Base-by-base conservation (phyloP, 768 basidiomycete genomes). In the Rhodotorula taiwanensis region DNA sequence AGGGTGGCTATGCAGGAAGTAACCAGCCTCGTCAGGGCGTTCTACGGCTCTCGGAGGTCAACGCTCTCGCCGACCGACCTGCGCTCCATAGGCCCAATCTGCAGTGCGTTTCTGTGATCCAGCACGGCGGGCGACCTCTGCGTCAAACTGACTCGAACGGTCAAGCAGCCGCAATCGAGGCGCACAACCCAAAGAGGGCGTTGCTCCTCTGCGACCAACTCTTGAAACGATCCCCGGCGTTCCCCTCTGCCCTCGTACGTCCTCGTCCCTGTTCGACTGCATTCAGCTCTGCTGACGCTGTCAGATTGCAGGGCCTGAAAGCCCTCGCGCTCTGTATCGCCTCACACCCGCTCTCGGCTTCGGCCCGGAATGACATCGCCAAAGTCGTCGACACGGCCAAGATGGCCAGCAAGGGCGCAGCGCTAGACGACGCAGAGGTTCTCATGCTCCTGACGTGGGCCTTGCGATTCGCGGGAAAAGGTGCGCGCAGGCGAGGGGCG, bases 261-360 rank as follows among this genome's bases (percentile, higher is more conserved):
- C 0, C 47, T 11, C 16, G 11, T 5, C 28, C 28, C 16, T 25
- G 5, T 9, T 11, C 13, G 5, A 5, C 18, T 2, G 52, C 21
- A 28, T 3, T 4, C 1, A 14, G 21, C 18, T 11, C 10, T 36
- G 20, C 34, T 23, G 34, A 10, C 34, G 8, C 3, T 11, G 18
- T 14, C 18, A 36, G 3, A 28, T 3, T 21, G n/a, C 60, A 70
- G 69, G 52, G 55, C 1, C 51, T 70, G 8, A 70, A 70, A 58
- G 42, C 48, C 4, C 42, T 66, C 14, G 61, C 64, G 1, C 34
- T 70, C 7, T 63, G 42, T 5, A 25, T 64, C 34, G 31, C 33
- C 4, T 42, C 62, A 14, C 57, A 49, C 15, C 62, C 67, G 1
- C 51, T 64, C 10, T 30, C 57, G 0, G 23, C 58, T 1, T 27